Base-by-base conservation (phyloP, 1,139 yeast species). In the Suhomyces coccinellae region DNA sequence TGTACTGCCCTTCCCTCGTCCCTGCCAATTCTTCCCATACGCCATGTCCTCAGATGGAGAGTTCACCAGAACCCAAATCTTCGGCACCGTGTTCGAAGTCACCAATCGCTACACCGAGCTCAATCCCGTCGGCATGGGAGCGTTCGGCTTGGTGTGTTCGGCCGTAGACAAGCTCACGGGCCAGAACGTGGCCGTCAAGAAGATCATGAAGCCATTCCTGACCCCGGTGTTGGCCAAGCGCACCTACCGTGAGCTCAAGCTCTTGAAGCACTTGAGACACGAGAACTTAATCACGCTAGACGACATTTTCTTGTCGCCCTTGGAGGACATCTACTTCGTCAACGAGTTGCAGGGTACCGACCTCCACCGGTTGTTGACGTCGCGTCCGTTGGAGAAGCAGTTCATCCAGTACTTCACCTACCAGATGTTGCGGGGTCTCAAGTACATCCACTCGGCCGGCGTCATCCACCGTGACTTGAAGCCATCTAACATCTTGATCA, bases 91-190 rank as follows among this genome's bases (percentile, higher is more conserved):
- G 39, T 90, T 93, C 64, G 99, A 93, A 68, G 90, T 93, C 56
- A 93, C 99, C 43, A 85, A 82, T 59, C 72, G 97, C 53, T 93
- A 93, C 69, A 82, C 90, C 16, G 97, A 93, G 61, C 77, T 93
- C 52, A 93, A 90, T 59, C 99, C 99, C 3, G 97, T 93, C 41
- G 99, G 99, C 1, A 93, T 93, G 99, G 99, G 99, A 30, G 99
- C 99, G 10, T 93, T 93, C 62, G 99, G 99, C 7, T 79, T 93
- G 33, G 99, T 93, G 38, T 93, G 99, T 67, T 89, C 97, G 6
- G 99, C 99, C 1, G 81, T 85, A 46, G 99, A 93, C 67, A 88
- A 86, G 59, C 77, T 90, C 51, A 89, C 97, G 0, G 86, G 82
- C 43, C 97, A 91, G 65, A 88, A 87, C 57, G 99, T 95, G 39